phyloP scores from a whole-genome alignment of 495 filamentous ascomycete genomes.

The Trichocladium uniseriatum region DNA sequence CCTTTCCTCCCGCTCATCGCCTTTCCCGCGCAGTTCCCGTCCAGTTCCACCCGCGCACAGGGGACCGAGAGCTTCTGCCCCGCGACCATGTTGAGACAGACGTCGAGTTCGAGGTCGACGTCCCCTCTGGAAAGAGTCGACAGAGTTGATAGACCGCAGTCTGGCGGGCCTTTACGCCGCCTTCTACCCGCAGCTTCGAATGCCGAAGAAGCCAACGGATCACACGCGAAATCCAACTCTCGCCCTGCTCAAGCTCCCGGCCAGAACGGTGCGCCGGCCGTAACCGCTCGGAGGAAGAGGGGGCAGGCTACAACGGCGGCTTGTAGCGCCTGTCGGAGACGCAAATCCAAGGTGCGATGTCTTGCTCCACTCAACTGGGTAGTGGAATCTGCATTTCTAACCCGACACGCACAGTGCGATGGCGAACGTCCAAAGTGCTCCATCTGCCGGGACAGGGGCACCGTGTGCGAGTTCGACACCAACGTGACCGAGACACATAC shows the following conservation, averaged over 20 bases:
- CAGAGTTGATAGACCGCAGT: constrained; percentile 1
- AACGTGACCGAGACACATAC: constrained; percentile 31
- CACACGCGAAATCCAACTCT: not conserved
- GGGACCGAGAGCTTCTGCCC: not conserved
- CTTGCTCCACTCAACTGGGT: too few species aligned
- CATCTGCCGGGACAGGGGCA: constrained; percentile 27
- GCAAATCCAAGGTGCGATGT: constrained; percentile 44
- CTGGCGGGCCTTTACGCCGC: constrained; percentile 7
- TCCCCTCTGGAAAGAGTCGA: constrained; percentile 1
- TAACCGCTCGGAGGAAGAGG: constrained; percentile 13
- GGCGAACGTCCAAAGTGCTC: constrained; percentile 30
- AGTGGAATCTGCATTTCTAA: too few species aligned
- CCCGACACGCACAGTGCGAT: constrained; percentile 25
- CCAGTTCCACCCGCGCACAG: too few species aligned
- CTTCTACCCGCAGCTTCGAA: constrained; percentile 10
- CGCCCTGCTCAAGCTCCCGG: not conserved
- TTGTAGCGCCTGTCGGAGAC: constrained; percentile 45
- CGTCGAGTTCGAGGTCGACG: not conserved
- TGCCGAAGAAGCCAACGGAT: not conserved
- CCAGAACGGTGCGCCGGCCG: not conserved
- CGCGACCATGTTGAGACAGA: not conserved
- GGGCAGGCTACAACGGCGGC: constrained; percentile 43
- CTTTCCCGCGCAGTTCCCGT: too few species aligned
- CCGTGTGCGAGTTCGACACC: constrained; percentile 33
- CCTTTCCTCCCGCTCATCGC: too few species aligned